Conservation (phyloP, 306 rosid species). For the Malus sylvestris region DNA sequence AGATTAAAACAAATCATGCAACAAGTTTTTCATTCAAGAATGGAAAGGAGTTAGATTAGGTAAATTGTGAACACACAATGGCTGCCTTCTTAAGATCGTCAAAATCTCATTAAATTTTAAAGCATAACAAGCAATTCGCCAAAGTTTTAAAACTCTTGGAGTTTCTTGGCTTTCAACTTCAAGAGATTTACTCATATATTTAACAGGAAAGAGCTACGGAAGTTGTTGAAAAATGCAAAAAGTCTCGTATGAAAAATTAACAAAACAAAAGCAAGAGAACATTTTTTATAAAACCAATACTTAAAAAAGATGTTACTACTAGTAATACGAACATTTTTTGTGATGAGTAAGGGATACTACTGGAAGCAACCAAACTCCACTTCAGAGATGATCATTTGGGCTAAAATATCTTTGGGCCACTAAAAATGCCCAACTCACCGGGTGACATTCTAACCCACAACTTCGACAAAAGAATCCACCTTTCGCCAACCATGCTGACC, state of each 20-base stretch:
- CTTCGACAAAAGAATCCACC: not conserved
- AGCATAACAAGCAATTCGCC: too few species aligned
- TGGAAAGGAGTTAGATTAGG: too few species aligned
- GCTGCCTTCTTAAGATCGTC: not conserved
- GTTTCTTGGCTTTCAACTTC: not conserved
- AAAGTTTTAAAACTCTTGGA: not conserved
- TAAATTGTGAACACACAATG: too few species aligned
- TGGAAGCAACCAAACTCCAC: not conserved
- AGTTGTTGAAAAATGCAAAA: too few species aligned
- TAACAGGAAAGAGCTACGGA: not conserved
- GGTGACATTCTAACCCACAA: not conserved
- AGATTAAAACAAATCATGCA: not conserved
- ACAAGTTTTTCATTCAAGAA: not conserved
- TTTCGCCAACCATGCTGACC: too few species aligned
- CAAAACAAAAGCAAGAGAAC: not conserved
- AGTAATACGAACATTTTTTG: too few species aligned
- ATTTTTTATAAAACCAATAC: not conserved
- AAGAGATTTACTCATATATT: not conserved
- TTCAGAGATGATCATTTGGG: not conserved
- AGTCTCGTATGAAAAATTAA: too few species aligned
- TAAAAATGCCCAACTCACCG: not conserved
- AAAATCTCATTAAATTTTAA: not conserved
- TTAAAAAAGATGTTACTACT: too few species aligned
- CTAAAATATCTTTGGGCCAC: not conserved
- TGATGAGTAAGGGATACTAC: too few species aligned